Percentiles rank a stretch among this genome's conserved stretches.
These are phyloP conservation scores for Bryoglossum gracile DNA, from an alignment of 495 filamentous ascomycete species.

Conservation along the genomic window DNA sequence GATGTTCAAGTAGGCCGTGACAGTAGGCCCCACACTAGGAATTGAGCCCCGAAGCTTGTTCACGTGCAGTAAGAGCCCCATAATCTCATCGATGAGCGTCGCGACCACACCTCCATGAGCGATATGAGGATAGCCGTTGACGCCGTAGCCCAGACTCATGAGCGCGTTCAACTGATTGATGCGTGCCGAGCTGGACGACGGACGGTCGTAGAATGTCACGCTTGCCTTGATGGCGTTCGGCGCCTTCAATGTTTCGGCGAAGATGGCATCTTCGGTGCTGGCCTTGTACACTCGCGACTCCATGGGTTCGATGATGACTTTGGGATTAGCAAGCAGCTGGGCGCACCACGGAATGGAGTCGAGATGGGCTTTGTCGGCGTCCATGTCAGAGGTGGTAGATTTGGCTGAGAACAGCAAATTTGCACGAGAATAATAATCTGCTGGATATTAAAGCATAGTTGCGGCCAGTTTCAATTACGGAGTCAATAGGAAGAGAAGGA, in stretches of 20 bases:
- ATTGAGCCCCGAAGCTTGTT: conserved; percentile 29
- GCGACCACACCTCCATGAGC: conserved; percentile 53
- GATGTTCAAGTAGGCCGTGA: conserved; percentile 52
- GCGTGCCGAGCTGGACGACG: conserved; percentile 1
- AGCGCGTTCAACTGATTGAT: conserved; percentile 38
- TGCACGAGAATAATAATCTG: background rate
- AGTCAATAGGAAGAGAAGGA: too few relatives aligned
- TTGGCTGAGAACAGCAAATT: background rate
- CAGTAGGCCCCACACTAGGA: background rate
- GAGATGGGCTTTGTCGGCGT: background rate
- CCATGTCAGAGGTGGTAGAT: background rate
- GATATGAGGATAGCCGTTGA: conserved; percentile 49
- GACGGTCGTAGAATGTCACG: conserved; percentile 34
- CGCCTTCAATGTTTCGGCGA: conserved; percentile 49
- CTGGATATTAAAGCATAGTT: background rate
- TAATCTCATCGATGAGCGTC: conserved; percentile 48
- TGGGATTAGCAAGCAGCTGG: conserved; percentile 34
- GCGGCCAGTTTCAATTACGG: too few relatives aligned
- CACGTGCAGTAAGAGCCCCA: conserved; percentile 41
- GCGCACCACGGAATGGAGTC: conserved; percentile 46
- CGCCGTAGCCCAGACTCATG: conserved; percentile 39
- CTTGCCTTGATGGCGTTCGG: conserved; percentile 41
- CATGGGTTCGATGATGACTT: conserved; percentile 30
- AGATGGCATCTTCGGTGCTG: conserved; percentile 44
- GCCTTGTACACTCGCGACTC: conserved; percentile 36